These are phyloP conservation scores for Wickerhamiella dianesei DNA, from an alignment of 805 yeast genomes.

Conservation along the genomic window DNA sequence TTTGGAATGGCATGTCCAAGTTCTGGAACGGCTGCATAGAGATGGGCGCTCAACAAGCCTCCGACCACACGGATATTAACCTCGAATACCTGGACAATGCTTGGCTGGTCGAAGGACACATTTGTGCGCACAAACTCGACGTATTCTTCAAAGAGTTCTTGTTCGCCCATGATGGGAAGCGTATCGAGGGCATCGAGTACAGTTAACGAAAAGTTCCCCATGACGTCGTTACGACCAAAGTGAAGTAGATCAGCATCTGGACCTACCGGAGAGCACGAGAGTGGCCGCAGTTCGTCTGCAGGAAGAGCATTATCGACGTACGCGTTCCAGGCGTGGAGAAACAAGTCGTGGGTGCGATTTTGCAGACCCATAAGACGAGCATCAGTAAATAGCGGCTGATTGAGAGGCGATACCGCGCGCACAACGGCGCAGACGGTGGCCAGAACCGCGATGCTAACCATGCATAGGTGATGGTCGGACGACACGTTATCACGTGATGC, in stretches of 20 bases:
- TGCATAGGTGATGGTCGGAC: no score
- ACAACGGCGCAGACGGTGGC: not conserved
- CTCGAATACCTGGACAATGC: conserved; percentile 80
- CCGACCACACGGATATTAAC: conserved; percentile 73
- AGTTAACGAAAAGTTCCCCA: conserved; percentile 74
- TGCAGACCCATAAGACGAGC: conserved; percentile 1
- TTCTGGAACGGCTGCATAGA: conserved; percentile 43
- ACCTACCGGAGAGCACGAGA: conserved; percentile 54
- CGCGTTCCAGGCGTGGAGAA: conserved; percentile 60
- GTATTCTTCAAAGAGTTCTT: conserved; percentile 37
- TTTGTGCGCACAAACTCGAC: conserved; percentile 30
- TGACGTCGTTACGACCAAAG: conserved; percentile 58
- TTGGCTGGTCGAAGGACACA: conserved; percentile 43
- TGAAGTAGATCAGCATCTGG: conserved; percentile 47
- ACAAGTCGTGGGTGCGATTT: conserved; percentile 41
- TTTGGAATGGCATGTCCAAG: conserved; percentile 30
- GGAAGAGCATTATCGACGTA: conserved; percentile 67
- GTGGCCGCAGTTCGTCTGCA: conserved; percentile 60
- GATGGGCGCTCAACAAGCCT: conserved; percentile 64
- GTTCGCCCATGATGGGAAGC: conserved; percentile 56
- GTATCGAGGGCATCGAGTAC: conserved; percentile 71
- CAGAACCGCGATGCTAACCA: not conserved
- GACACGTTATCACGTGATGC: no score
- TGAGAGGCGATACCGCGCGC: not conserved
- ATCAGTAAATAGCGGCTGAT: conserved; percentile 3